Conservation (phyloP, 768 basidiomycete species). For the Tubosaeta sp. region DNA sequence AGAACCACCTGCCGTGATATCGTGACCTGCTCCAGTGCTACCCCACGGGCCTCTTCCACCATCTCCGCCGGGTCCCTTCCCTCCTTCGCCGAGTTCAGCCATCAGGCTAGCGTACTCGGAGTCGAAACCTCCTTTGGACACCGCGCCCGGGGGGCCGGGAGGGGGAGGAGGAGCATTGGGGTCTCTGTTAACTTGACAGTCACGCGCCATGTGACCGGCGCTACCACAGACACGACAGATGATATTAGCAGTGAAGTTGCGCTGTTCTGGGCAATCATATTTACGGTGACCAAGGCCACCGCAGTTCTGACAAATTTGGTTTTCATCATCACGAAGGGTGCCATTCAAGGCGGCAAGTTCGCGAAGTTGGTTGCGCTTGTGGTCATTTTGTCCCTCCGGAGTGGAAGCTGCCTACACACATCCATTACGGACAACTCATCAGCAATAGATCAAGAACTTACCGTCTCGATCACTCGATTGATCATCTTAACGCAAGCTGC, state of each 20-base stretch:
- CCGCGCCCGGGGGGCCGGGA: conserved; percentile 28
- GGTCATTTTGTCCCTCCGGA: conserved; percentile 98
- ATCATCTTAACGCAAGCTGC: conserved; percentile 89
- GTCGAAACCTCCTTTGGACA: conserved; percentile 80
- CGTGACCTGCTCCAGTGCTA: conserved; percentile 59
- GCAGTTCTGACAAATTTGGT: conserved; percentile 98
- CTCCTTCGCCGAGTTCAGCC: conserved; percentile 94
- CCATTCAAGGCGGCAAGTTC: conserved; percentile 97
- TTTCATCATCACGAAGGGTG: conserved; percentile 98
- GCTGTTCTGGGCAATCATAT: conserved; percentile 98
- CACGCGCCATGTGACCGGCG: conserved; percentile 98
- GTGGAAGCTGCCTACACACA: conserved; percentile 85
- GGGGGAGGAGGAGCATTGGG: conserved; percentile 66
- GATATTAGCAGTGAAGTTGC: conserved; percentile 98
- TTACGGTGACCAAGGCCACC: conserved; percentile 93
- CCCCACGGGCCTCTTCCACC: conserved; percentile 54
- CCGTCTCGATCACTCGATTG: conserved; percentile 97
- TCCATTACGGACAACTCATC: background rate
- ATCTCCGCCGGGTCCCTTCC: conserved; percentile 51
- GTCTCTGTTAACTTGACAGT: conserved; percentile 92
- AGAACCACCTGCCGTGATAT: conserved; percentile 57
- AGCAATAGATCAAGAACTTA: conserved; percentile 36
- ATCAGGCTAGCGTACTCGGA: conserved; percentile 96
- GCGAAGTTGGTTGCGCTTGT: conserved; percentile 97
- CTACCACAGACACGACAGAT: conserved; percentile 98